phyloP scores from a whole-genome alignment of 2,329 filamentous ascomycete species.

The Pestalotiopsis sp. region DNA sequence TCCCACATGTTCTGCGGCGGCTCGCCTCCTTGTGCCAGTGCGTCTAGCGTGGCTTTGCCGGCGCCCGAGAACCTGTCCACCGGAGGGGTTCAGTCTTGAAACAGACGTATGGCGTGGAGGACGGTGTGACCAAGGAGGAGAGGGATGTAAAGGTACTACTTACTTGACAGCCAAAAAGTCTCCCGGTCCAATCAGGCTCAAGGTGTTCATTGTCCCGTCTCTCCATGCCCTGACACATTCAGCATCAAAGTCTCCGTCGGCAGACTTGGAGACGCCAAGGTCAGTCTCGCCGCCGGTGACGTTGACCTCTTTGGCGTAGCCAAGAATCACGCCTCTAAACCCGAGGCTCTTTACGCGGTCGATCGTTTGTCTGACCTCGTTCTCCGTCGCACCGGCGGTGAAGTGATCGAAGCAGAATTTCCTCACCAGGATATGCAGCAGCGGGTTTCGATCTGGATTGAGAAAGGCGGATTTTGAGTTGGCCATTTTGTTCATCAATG shows the following conservation, averaged over 20 bases:
- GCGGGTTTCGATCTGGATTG: not conserved
- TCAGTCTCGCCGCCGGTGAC: not conserved
- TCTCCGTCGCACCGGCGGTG: not conserved
- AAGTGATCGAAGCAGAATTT: not conserved
- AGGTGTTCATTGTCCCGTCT: not conserved
- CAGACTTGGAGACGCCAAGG: not conserved
- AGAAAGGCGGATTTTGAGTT: not conserved
- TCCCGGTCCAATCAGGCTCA: not conserved
- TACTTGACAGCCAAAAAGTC: conserved; percentile 4
- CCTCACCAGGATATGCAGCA: not conserved
- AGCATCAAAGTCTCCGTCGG: not conserved
- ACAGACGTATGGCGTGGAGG: not conserved
- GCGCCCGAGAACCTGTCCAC: not conserved
- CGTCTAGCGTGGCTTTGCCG: not conserved
- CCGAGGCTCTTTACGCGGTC: not conserved
- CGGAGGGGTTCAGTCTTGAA: not conserved
- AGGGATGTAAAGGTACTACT: not conserved
- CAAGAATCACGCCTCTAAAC: not conserved
- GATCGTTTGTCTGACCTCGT: not conserved
- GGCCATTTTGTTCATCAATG: not conserved
- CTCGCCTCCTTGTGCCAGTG: not conserved
- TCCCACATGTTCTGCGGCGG: not conserved
- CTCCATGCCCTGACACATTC: not conserved
- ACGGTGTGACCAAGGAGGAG: not conserved
- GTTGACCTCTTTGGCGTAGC: not conserved